Percentiles rank a stretch among this genome's conserved stretches.
phyloP scores from a whole-genome alignment of 1,284 basidiomycete genomes.

The Athelia psychrophila region DNA sequence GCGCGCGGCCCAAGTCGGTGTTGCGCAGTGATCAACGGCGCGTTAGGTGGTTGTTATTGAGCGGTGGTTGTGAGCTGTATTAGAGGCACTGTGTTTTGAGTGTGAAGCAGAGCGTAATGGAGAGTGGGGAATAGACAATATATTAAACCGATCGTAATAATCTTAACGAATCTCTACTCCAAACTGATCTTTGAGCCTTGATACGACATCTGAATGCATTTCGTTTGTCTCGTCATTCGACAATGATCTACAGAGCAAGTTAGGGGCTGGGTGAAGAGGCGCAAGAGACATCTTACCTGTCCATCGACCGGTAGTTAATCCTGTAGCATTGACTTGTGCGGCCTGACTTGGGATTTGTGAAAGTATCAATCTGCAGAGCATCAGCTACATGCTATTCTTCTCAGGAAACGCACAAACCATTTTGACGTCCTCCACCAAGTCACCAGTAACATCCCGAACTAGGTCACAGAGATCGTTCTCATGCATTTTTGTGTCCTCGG shows the following conservation, averaged over 20 bases:
- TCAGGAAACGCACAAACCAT: slow-evolving; percentile 48
- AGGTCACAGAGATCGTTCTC: slow-evolving; percentile 98
- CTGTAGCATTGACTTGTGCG: slow-evolving; percentile 85
- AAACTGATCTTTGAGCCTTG: slow-evolving; percentile 53
- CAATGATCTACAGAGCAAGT: slow-evolving; percentile 60
- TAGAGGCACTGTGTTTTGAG: slow-evolving; percentile 1
- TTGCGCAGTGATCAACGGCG: slow-evolving; percentile 70
- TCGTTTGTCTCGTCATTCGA: slow-evolving; percentile 89
- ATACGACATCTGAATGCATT: slow-evolving; percentile 62
- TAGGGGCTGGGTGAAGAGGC: neutral
- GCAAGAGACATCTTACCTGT: slow-evolving; percentile 53
- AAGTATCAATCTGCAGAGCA: slow-evolving; percentile 78
- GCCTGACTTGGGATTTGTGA: slow-evolving; percentile 87
- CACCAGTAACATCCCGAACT: slow-evolving; percentile 89
- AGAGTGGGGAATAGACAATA: slow-evolving; percentile 2
- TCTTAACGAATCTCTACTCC: slow-evolving; percentile 77
- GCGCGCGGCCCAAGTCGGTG: slow-evolving; percentile 95
- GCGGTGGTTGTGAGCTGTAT: too few relatives aligned
- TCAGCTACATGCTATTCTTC: neutral
- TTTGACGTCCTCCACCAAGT: slow-evolving; percentile 89
- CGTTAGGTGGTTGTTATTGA: slow-evolving; percentile 18
- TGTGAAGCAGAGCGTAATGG: neutral
- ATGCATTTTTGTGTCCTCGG: slow-evolving; percentile 53
- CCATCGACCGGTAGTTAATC: slow-evolving; percentile 96
- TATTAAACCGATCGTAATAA: slow-evolving; percentile 10